These are phyloP conservation scores for Dendryphion nanum DNA, from an alignment of 2,329 filamentous ascomycete species.

Conservation along the genomic window DNA sequence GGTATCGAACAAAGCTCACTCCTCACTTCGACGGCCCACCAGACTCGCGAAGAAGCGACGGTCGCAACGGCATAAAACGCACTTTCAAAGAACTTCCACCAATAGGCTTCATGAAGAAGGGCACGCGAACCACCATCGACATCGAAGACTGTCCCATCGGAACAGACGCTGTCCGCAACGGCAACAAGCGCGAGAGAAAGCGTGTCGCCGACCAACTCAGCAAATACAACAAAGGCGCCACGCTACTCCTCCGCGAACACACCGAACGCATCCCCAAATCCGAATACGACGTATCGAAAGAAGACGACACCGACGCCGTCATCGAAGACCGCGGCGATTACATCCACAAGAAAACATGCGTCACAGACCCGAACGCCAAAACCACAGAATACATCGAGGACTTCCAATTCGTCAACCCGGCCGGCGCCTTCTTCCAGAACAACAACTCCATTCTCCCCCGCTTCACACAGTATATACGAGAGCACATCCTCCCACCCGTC, in stretches of 20 bases:
- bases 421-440: slow-evolving; percentile 97
- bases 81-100: slow-evolving; percentile 66
- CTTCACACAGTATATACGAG: slow-evolving; percentile 85
- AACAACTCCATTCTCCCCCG: slow-evolving; percentile 93
- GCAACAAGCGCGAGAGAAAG: slow-evolving; percentile 75
- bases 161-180: slow-evolving; percentile 77
- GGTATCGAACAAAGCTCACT: slow-evolving; percentile 94
- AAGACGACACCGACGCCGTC: slow-evolving; percentile 42
- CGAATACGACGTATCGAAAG: slow-evolving; percentile 16
- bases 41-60: slow-evolving; percentile 46
- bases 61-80: slow-evolving; percentile 52
- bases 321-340: slow-evolving; percentile 58
- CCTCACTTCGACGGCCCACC: slow-evolving; percentile 88
- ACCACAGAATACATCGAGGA: slow-evolving; percentile 85
- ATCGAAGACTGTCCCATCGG: slow-evolving; percentile 98
- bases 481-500: slow-evolving; percentile 63
- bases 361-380: slow-evolving; percentile 79
- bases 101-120: slow-evolving; percentile 89
- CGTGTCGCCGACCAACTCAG: slow-evolving; percentile 69
- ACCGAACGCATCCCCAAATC: slow-evolving; percentile 65
- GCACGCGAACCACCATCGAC: slow-evolving; percentile 75
- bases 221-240: slow-evolving; percentile 78
- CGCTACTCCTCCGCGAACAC: slow-evolving; percentile 82
- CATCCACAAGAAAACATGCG: slow-evolving; percentile 80
- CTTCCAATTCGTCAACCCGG: slow-evolving; percentile 85